Evolutionary conservation across 441 rosid genomes (phyloP), one percentile per base, ranked within the genome.

Genomic region (Hura crepitans): DNA sequence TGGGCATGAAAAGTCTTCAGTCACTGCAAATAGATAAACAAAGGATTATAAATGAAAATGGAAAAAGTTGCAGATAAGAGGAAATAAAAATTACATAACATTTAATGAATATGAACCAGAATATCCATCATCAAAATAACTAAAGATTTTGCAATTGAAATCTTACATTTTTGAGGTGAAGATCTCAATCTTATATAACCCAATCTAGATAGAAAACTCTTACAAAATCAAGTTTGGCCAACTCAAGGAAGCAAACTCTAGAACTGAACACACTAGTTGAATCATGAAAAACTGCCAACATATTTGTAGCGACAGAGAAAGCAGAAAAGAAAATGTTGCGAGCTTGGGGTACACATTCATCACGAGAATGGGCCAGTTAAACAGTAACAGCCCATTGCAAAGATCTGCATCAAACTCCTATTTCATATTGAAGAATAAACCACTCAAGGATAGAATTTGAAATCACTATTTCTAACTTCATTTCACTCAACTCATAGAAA

Each of bases 1-100:
- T 75, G 99, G 96, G 80, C 99, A 93, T 58, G 98, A 84, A 78
- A 91, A 96, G 75, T 96, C 98, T 88, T 93, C 99, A 45, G 99
- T 96, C 73, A 91, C 99, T 93, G 96, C 89, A 86, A 77, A 72
- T 55, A 79, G 20, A 73, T 23, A 46, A 53, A 53, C 35, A 65
- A 31, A 46, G 28, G 28, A 18, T 62, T 47, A 72, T 47, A 25
- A 9, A 62, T 18, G 35, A 46, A 3, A 0, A 14, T 7, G 46
- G 22, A 58, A 57, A 69, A 35, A 45, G 9, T 20, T 57, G 62
- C 43, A 61, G 33, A 65, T 75, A 4, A 11, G 13, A n/a, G 28
- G 31, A 58, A 51, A 39, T 35, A 65, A 57, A 18, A 33, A 35
- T 8, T 9, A 43, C n/a, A 22, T 55, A 49, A 64, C 15, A 50